Base-by-base conservation (phyloP, 2,329 filamentous ascomycete genomes). In the Dothistroma pini region DNA sequence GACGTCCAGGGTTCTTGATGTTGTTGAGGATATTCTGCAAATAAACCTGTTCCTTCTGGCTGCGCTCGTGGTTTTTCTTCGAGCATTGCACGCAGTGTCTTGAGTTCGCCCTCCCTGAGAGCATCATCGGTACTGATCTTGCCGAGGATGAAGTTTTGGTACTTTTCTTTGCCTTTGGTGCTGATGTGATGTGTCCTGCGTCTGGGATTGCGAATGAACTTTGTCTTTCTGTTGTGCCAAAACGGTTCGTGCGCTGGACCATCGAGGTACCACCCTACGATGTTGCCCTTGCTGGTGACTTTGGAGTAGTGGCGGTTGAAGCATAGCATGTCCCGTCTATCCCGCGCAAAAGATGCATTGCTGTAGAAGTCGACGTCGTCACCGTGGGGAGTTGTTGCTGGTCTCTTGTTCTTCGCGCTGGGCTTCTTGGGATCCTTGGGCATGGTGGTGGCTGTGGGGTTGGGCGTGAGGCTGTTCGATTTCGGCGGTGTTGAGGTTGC, bases 261-360 rank as follows among this genome's bases (percentile, higher is more conserved):
- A 21, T 51, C 48, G 48, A 51, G 48, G 48, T 51, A 51, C 48
- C 21, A 51, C 8, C 48, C 48, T 51, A 51, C 48, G 48, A 32
- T n/a, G 48, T 16, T 31, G 19, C 48, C 48, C 16, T 51, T 51
- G 48, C 48, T 51, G 10, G 48, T 51, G 48, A 29, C 4, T 51
- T 51, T 51, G 48, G 48, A 51, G 48, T 51, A 51, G 21, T 31
- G 19, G 16, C 29, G 29, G 21, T 29, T 51, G 48, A 51, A 51
- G 21, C 48, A 29, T 51, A 51, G 21, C 48, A 51, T 51, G 48
- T 51, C 21, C 2, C 48, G 48, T 25, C 48, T 12, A 2, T 51
- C 48, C 3, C 10, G 22, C 29, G 7, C 25, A 2, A 51, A 19
- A 6, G 41, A n/a, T 44, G 16, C 41, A 44, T 44, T n/a, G 16